Evolutionary conservation across 1,284 basidiomycete genomes (phyloP), one percentile per base, ranked within the genome.

Genomic region (Rhodotorula mucilaginosa): DNA sequence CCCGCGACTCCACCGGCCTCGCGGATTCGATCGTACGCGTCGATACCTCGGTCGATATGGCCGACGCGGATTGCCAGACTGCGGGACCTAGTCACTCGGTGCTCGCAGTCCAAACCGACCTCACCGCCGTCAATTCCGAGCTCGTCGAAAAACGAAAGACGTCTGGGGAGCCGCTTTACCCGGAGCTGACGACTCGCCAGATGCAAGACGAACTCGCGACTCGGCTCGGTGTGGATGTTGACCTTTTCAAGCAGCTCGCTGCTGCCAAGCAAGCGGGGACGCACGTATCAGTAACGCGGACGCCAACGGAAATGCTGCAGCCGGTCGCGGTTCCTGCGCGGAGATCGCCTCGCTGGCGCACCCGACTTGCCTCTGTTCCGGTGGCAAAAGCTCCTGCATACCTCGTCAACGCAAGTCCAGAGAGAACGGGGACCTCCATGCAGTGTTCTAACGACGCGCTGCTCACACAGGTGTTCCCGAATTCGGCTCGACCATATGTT

Each of bases 161-260:
- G 83, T 84, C 15, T 86, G 62, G n/a, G 57, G 67, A 29, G n/a
- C 58, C 10, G 52, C 61, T 8, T 26, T 21, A 12, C 54, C 65
- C 12, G 87, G 26, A 79, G 85, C 56, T 87, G 88, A 76, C 88
- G 89, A 71, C 10, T 44, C 57, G 39, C 46, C 58, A 21, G 52
- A 26, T 70, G 74, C 91, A 90, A 88, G 86, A 86, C 71, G 85
- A 87, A 12, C 82, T 93, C 69, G 91, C 92, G 80, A 85, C 86
- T 49, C 89, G 90, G 78, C 84, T 91, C 3, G 90, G 90, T 18
- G 84, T 91, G 54, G 87, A 88, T 39, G 90, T 91, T 76, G 78
- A 83, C n/a, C 88, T 90, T 51, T 89, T 93, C 74, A 90, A 92
- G 80, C 86, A 88, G 79, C 82, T 88, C 68, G 82, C 92, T 70